Base-by-base conservation (phyloP, 768 basidiomycete genomes). In the Russula sp. region DNA sequence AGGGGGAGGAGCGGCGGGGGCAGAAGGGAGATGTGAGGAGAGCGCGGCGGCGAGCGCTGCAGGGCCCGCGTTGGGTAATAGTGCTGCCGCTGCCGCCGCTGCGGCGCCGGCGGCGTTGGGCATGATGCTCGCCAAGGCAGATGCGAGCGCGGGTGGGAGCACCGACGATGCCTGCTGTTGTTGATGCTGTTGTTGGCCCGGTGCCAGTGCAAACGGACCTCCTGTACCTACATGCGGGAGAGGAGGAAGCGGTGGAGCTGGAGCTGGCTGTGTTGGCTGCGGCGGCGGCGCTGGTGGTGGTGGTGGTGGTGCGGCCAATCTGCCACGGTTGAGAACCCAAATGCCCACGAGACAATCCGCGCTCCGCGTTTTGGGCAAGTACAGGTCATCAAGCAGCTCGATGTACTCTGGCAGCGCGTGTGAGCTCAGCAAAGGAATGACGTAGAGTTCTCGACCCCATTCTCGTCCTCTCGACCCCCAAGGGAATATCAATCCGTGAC, bases 251-350 rank as follows among this genome's bases (percentile, higher is more conserved):
- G 60, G 7, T 25, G 61, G 57, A 13, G 51, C 55, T 25, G 61
- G 58, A 6, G 56, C 54, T 25, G 57, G 4, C 14, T 25, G 13
- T 47, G 13, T 25, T 29, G 46, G 46, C 46, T 7, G 61, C 13
- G 25, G 47, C 2, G 39, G 56, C 16, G 25, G 25, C n/a, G n/a
- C n/a, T n/a, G n/a, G n/a, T n/a, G 29, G 20, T 5, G 53, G 47
- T 0, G 58, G 47, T 3, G 41, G 46, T 5, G 69, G 70, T 6
- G 69, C 74, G n/a, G 76, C 78, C 4, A 92, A 80, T 72, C 84
- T 91, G 29, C 89, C 92, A 72, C 87, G 93, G 68, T 81, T 83
- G 18, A 94, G 77, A n/a, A 96, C 81, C 83, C 90, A 93, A 14
- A 95, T 83, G 25, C 88, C 89, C 47, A 96, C 75, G 42, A 96